Conservation (phyloP, 73 alveolate genomes). For the Symbiodinium pilosum region DNA sequence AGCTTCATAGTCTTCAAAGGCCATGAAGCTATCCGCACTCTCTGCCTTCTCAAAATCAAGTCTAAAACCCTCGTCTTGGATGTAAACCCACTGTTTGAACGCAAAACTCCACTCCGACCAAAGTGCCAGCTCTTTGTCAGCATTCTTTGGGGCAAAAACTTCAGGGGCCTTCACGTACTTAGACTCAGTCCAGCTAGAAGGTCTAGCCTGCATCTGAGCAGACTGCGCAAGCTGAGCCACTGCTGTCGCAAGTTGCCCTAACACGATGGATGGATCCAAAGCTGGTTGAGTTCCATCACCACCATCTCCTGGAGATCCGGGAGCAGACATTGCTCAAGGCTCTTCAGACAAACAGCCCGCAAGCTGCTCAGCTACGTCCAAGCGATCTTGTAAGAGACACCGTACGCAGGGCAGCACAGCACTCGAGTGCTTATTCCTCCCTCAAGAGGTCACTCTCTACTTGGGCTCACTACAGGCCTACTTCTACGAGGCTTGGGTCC, state of each 20-base stretch:
- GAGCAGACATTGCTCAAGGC: not conserved
- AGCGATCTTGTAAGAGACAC: not conserved
- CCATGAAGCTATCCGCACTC: not conserved
- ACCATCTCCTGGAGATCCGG: not conserved
- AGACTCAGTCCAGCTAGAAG: not conserved
- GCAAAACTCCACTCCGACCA: not conserved
- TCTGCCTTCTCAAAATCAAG: not conserved
- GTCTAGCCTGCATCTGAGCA: not conserved
- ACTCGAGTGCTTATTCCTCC: not conserved
- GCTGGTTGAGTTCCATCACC: not conserved
- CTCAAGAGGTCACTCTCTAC: not conserved
- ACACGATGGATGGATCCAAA: not conserved
- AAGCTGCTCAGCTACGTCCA: not conserved
- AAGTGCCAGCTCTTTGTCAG: not conserved
- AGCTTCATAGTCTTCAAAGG: not conserved
- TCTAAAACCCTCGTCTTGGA: not conserved
- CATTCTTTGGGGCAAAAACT: not conserved
- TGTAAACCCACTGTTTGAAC: not conserved
- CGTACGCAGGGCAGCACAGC: not conserved
- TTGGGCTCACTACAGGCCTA: not conserved
- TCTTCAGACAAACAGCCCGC: not conserved
- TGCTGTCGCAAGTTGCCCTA: not conserved
- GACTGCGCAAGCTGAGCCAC: not conserved
- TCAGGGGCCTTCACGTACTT: not conserved
- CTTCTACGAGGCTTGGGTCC: not conserved